Percentiles rank a stretch among this genome's conserved stretches.
phyloP scores from a whole-genome alignment of 768 basidiomycete species.

The Leccinum pellstonianum region DNA sequence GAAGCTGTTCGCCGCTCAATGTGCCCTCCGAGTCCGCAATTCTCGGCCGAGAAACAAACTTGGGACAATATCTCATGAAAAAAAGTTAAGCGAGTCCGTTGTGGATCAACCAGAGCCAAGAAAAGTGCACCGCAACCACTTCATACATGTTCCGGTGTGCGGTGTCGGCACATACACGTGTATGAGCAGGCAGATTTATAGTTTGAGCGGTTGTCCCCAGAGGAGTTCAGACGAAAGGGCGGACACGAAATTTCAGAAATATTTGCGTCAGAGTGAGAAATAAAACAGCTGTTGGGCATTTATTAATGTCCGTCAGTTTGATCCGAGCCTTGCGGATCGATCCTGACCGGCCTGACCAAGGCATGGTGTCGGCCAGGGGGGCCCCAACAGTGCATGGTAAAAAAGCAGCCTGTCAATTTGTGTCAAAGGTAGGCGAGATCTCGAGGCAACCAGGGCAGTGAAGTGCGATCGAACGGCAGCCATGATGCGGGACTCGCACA shows the following conservation, averaged over 20 bases:
- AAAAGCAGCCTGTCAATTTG: background rate
- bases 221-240: background rate
- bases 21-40: conserved; percentile 16
- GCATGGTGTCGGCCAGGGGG: background rate
- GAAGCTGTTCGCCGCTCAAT: conserved; percentile 24
- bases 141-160: background rate
- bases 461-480: conserved; percentile 1
- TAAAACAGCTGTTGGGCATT: background rate
- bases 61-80: conserved; percentile 1
- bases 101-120: background rate
- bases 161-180: background rate
- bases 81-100: background rate
- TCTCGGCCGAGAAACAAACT: conserved; percentile 18
- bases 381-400: conserved; percentile 6
- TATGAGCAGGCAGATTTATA: background rate
- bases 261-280: background rate
- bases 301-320: conserved; percentile 1
- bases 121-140: background rate
- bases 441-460: background rate
- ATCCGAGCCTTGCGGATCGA: conserved; percentile 4
- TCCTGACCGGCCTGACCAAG: background rate
- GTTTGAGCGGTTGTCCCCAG: background rate
- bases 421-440: background rate
- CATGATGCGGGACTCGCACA: background rate
- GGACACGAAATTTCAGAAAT: background rate